phyloP scores from a whole-genome alignment of 2,329 filamentous ascomycete species.

The Hirsutella rhossiliensis region DNA sequence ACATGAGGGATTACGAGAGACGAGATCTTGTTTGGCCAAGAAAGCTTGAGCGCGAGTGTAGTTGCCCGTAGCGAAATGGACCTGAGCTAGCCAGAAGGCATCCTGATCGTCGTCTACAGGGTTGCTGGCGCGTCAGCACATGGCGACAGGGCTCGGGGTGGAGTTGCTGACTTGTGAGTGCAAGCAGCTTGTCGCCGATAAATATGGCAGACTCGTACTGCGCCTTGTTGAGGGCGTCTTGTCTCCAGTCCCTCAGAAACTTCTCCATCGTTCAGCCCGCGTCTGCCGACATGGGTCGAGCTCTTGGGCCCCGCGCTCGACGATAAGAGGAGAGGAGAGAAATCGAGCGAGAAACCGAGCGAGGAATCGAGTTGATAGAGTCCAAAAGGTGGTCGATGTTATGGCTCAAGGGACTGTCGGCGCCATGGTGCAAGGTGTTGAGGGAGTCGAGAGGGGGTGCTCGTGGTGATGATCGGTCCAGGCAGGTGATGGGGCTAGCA shows the following conservation, averaged over 20 bases:
- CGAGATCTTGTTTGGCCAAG: slow-evolving; percentile 71
- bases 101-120: slow-evolving; percentile 75
- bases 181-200: slow-evolving; percentile 91
- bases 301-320: background rate
- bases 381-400: too few species aligned
- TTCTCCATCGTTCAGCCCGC: slow-evolving; percentile 58
- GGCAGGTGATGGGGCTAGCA: too few species aligned
- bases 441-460: too few species aligned
- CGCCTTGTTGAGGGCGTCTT: slow-evolving; percentile 89
- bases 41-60: slow-evolving; percentile 85
- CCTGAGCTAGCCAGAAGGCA: slow-evolving; percentile 95
- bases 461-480: too few species aligned
- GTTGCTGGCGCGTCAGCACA: background rate
- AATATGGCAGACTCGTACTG: slow-evolving; percentile 96
- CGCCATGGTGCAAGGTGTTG: too few species aligned
- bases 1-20: slow-evolving; percentile 71
- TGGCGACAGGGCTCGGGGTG: background rate
- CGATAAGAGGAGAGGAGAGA: background rate
- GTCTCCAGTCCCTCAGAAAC: slow-evolving; percentile 86
- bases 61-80: slow-evolving; percentile 91
- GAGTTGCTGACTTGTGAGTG: slow-evolving; percentile 68
- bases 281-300: background rate
- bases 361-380: too few species aligned
- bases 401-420: too few species aligned
- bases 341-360: background rate